Conservation (phyloP, 2,329 filamentous ascomycete genomes). For the Daldinia sp. region DNA sequence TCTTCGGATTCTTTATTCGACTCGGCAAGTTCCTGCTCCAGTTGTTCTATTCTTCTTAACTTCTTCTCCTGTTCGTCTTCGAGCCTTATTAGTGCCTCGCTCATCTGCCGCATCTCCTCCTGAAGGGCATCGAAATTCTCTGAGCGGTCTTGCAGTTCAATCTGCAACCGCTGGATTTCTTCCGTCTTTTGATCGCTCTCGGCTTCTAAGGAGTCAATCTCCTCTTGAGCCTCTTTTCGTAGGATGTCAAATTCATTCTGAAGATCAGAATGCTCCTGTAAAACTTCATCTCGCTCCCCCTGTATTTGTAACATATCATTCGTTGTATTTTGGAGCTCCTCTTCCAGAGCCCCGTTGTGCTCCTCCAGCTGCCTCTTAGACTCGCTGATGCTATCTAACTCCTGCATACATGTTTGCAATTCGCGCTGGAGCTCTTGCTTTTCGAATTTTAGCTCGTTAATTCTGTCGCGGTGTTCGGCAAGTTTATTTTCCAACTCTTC, state of each 20-base stretch:
- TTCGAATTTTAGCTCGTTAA: constrained; percentile 86
- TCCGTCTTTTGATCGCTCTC: constrained; percentile 79
- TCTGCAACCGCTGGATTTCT: constrained; percentile 76
- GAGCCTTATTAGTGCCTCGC: constrained; percentile 84
- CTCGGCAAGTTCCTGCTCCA: constrained; percentile 85
- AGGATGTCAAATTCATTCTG: constrained; percentile 72
- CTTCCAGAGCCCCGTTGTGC: constrained; percentile 73
- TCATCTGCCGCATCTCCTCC: constrained; percentile 92
- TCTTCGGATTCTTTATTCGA: constrained; percentile 89
- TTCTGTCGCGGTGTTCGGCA: constrained; percentile 84
- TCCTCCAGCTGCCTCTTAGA: constrained; percentile 72
- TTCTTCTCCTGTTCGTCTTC: constrained; percentile 91
- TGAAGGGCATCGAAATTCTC: constrained; percentile 95
- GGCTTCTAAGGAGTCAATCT: constrained; percentile 74
- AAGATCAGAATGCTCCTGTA: constrained; percentile 72
- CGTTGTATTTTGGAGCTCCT: constrained; percentile 82
- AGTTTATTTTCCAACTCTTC: constrained; percentile 89
- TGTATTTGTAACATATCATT: constrained; percentile 84
- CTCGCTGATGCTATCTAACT: constrained; percentile 79
- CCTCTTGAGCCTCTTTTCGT: constrained; percentile 72
- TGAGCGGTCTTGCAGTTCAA: constrained; percentile 78
- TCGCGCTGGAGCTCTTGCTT: constrained; percentile 91
- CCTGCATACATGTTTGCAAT: constrained; percentile 81
- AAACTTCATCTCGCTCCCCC: constrained; percentile 85
- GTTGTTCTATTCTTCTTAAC: constrained; percentile 79